A percentile compares a stretch with the other conserved stretches of the same genome.
Conservation (phyloP, 176 grass and related monocot species). For the Puya raimondii region DNA sequence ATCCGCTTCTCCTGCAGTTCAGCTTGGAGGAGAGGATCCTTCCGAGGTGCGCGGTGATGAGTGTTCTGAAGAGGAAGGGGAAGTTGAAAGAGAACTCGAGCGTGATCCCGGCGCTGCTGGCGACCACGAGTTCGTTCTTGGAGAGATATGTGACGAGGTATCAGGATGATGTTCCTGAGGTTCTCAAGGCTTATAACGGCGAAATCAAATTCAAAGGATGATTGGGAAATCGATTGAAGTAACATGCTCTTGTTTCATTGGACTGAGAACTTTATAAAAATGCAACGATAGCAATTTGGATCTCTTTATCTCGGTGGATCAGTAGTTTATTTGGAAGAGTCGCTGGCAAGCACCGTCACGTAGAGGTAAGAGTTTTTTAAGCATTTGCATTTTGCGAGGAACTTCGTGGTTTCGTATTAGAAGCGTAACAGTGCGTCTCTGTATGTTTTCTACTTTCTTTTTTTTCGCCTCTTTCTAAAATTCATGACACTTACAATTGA, state of each 20-base stretch:
- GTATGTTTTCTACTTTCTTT: too few species aligned
- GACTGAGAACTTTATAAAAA: too few species aligned
- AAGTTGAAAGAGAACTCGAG: slow-evolving; percentile 11
- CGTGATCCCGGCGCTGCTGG: not conserved
- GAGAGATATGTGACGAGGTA: slow-evolving; percentile 6
- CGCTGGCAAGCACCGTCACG: too few species aligned
- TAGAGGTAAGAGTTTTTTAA: too few species aligned
- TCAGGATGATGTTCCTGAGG: slow-evolving; percentile 32
- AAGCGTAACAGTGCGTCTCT: too few species aligned
- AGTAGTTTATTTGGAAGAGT: too few species aligned
- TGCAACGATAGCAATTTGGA: too few species aligned
- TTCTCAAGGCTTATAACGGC: slow-evolving; percentile 35
- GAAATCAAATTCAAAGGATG: slow-evolving; percentile 38
- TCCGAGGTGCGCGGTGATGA: slow-evolving; percentile 41
- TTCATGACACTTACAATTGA: too few species aligned
- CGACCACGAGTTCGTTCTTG: not conserved
- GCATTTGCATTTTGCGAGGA: too few species aligned
- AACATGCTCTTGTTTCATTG: not conserved
- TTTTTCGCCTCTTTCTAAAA: too few species aligned
- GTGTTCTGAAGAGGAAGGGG: slow-evolving; percentile 32
- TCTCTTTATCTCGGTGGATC: too few species aligned
- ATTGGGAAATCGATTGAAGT: not conserved
- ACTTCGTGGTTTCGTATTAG: too few species aligned
- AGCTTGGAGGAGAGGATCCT: slow-evolving; percentile 39
- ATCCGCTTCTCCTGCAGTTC: slow-evolving; percentile 2